Evolutionary conservation across 148 eudicot genomes (phyloP).

Genomic region (Oxyria digyna): DNA sequence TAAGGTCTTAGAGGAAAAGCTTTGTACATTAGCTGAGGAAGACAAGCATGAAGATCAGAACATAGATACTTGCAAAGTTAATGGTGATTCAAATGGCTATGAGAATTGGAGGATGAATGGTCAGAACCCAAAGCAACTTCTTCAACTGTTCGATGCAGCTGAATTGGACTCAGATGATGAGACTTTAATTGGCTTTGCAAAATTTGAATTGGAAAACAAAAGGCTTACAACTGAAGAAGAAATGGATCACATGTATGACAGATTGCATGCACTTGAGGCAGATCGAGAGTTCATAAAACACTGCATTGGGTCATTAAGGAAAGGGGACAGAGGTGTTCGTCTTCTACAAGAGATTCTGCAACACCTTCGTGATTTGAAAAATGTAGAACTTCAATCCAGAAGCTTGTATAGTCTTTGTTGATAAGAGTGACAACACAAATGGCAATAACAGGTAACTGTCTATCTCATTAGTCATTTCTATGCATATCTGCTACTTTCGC

Average conservation of each 20-base stretch:
- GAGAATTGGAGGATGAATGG: slow-evolving; percentile 32
- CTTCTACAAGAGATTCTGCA: slow-evolving; percentile 80
- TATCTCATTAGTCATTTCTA: neutral
- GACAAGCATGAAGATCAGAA: slow-evolving; percentile 37
- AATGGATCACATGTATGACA: slow-evolving; percentile 64
- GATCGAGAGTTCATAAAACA: slow-evolving; percentile 79
- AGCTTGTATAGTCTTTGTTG: neutral
- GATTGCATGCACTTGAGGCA: slow-evolving; percentile 77
- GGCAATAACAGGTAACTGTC: neutral
- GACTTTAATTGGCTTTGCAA: slow-evolving; percentile 15
- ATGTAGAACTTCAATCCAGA: slow-evolving; percentile 41
- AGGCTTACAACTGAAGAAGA: slow-evolving; percentile 57
- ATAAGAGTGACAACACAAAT: neutral
- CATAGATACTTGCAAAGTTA: slow-evolving; percentile 24
- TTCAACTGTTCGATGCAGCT: slow-evolving; percentile 66
- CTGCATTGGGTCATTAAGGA: slow-evolving; percentile 65
- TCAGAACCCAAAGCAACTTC: slow-evolving; percentile 61
- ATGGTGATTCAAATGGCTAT: slow-evolving; percentile 32
- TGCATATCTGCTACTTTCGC: too few relatives aligned
- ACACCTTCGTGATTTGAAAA: slow-evolving; percentile 66
- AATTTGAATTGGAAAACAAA: slow-evolving; percentile 47
- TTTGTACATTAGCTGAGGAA: slow-evolving; percentile 49
- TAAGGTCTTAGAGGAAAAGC: slow-evolving; percentile 79
- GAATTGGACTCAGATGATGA: slow-evolving; percentile 25
- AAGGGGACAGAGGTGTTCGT: slow-evolving; percentile 79